Evolutionary conservation across 805 yeast genomes (phyloP).

Genomic region (Starmerella kuoi): DNA sequence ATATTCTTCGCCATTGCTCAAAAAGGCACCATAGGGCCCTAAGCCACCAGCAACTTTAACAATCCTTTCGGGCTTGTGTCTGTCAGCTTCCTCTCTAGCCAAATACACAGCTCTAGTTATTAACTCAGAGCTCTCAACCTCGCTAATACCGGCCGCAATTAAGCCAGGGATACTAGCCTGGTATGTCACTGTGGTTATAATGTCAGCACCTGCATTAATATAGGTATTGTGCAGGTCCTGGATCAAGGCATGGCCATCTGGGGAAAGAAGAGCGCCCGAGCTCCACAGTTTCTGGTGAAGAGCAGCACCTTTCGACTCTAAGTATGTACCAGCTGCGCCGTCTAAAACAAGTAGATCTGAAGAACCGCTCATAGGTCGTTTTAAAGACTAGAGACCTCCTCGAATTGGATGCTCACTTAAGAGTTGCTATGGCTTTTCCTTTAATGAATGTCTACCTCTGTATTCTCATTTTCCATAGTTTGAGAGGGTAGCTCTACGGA

Average conservation of each 20-base stretch:
- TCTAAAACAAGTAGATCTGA: conserved; percentile 30
- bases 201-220: conserved; percentile 42
- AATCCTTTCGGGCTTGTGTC: background rate
- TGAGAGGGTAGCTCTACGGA: no score
- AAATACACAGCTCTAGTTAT: conserved; percentile 19
- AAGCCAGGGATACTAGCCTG: conserved; percentile 42
- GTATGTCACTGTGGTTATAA: conserved; percentile 46
- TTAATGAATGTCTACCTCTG: no score
- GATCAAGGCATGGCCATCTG: conserved; percentile 36
- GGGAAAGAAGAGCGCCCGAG: conserved; percentile 35
- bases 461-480: no score
- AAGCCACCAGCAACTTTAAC: conserved; percentile 45
- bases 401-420: no score
- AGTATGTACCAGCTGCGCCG: conserved; percentile 57
- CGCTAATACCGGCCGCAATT: conserved; percentile 9
- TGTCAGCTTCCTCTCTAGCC: conserved; percentile 25
- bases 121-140: conserved; percentile 4
- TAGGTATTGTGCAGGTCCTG: conserved; percentile 41
- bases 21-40: conserved; percentile 67
- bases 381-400: no score
- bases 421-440: no score
- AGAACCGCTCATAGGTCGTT: no score
- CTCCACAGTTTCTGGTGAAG: conserved; percentile 50
- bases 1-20: conserved; percentile 60
- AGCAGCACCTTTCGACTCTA: conserved; percentile 39